Evolutionary conservation across 1,284 basidiomycete species (phyloP), one percentile per base, ranked within the genome.

Genomic region (Ustilago tritici): DNA sequence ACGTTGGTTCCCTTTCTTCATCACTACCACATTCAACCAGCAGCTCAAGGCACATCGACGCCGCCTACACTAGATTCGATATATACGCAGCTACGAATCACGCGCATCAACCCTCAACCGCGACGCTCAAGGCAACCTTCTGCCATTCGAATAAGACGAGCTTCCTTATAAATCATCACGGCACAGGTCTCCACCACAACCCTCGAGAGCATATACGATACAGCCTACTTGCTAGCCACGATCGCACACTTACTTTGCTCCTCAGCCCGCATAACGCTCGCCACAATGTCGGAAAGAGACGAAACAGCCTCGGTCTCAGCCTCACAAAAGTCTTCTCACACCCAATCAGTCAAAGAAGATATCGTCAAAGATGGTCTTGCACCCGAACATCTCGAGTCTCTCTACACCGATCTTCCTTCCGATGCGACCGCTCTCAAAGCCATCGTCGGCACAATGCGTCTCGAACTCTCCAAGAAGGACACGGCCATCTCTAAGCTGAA

Each of bases 361-460:
- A 57, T 60, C 19, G 53, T 40, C 61, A 67, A 52, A 41, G 64
- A 70, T n/a, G 60, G 43, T 17, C 35, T 70, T 19, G 41, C 73
- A 3, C 61, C 72, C 14, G 65, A 71, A 40, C 76, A 75, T 17
- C 72, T 78, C 63, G 76, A 75, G 17, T 78, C 76, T 19, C 72
- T 78, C 34, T 75, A 78, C 66, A 56, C 63, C 55, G 63, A 78
- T 47, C 63, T 78, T 1, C 76, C 76, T 2, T 60, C 65, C 17
- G 76, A 78, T 49, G 67, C 59, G 34, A 78, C 65, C n/a, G 72
- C 72, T 15, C 69, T 78, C 62, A 78, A 78, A 52, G 76, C 76
- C 50, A 72, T 78, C 56, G 72, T 78, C 10, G 76, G 76, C 41
- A 78, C 76, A 17, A 75, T 78, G 76, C 60, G 76, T 19, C 61